Evolutionary conservation across 2,329 filamentous ascomycete genomes (phyloP), one percentile per base, ranked within the genome.

Genomic region (Colletotrichum zoysiae): DNA sequence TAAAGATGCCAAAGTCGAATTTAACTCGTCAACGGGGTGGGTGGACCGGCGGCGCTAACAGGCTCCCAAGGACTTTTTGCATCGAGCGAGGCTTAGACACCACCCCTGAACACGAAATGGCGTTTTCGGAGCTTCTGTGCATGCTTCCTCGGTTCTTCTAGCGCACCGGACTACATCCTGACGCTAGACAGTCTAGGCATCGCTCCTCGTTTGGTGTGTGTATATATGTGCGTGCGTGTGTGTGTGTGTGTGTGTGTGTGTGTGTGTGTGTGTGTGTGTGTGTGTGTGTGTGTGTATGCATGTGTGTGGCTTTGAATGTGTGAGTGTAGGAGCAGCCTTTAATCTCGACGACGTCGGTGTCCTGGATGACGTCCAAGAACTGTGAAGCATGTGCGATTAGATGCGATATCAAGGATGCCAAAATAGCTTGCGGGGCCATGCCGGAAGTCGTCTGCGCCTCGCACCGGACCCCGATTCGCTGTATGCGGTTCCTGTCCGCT

Each of bases 61-160:
- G 60, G 46, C 53, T 57, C 60, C 51, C 33, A 38, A 73, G 66
- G 70, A 38, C 66, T 73, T 73, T 70, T 73, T 73, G 70, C 51
- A 70, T 70, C 55, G 67, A 65, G 70, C 58, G 70, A 70, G 70
- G 70, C 70, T 73, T 73, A 70, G 67, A 73, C 70, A 48, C 48
- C 70, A 56, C 56, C 66, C 61, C 61, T 56, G 12, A 42, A 40
- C 40, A 9, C 16, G 33, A 66, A 53, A 62, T 70, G 70, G 60
- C 67, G 56, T 70, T 63, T 58, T 56, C 55, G 23, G 50, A 30
- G 42, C 56, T 73, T 74, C 73, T 59, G 33, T 71, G 64, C 73
- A 71, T 61, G 33, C 67, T 74, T 73, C 73, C 51, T 67, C 63
- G 59, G 67, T 42, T 59, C 67, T 74, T 74, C 73, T 74, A 74